Evolutionary conservation across 2,329 filamentous ascomycete genomes (phyloP), one percentile per base, ranked within the genome.

Genomic region (Aureobasidium sp.): DNA sequence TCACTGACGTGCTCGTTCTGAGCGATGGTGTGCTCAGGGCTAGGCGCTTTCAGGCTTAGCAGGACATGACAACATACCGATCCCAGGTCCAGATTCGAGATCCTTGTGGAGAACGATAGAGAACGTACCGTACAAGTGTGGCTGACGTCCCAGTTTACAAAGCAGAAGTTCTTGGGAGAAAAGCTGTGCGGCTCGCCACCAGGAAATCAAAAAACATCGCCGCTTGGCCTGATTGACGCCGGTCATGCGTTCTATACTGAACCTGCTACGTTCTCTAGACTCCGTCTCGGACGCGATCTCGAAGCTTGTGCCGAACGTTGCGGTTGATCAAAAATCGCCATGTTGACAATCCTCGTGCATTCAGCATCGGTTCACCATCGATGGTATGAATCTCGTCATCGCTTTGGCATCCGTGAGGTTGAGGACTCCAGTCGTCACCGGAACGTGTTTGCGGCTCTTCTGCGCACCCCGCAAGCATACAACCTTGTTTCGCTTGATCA

Each of bases 311-410:
- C 44, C 32, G 32, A 36, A 39, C 23, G 34, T n/a, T 39, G 20
- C 39, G 42, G n/a, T n/a, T 39, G 42, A 29, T 50, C 23, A 39
- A n/a, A 9, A 32, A 47, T 46, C 42, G 32, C 26, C 55, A 58
- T 58, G 27, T 34, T 50, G 26, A 12, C 32, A 36, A 58, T 46
- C 53, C 12, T 23, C 23, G 39, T 58, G 27, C 12, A 48, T n/a
- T 26, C 5, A n/a, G 13, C 29, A 34, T 50, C 17, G 23, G 17
- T 59, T 50, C 47, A 46, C 56, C 56, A 50, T 59, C 44, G 5
- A 23, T 59, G 42, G 44, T 50, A 41, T 32, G 12, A 39, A 50
- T 59, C 46, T 41, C 56, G 56, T 59, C 56, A 59, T 59, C 12
- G 37, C 20, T 34, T 37, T 32, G 9, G 10, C 9, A 36, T 57